Evolutionary conservation across 768 basidiomycete genomes (phyloP), one percentile per base, ranked within the genome.

Genomic region (Lactarius sanguifluus): DNA sequence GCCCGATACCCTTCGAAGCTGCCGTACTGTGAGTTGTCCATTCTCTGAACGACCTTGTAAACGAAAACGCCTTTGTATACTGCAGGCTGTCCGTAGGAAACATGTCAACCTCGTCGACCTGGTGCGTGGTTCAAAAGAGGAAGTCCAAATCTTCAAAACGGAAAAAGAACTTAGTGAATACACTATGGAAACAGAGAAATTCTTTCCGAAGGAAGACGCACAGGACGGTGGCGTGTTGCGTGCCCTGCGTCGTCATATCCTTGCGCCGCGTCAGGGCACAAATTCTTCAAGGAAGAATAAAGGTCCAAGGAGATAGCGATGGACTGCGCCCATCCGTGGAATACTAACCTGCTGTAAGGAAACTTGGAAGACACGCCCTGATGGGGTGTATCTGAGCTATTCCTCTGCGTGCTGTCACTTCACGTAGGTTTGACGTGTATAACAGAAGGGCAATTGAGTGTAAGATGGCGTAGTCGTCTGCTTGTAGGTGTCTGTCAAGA

Each of bases 151-250:
- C 10, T 63, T 68, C 41, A 34, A 55, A 18, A 40, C 59, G 5
- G 41, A 56, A 20, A 32, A 18, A 34, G 50, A 13, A 0, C 61
- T 69, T 23, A 50, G 52, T 9, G 15, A 56, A 16, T 69, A 69
- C 56, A 56, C 68, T 13, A 62, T 10, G 47, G 12, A 25, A 20
- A 47, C 3, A 6, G 8, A 1, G 47, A 69, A 54, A 54, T 45
- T 10, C 63, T 63, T 78, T 28, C 76, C 76, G 1, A 74, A 71
- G n/a, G 45, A 74, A 41, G 67, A 66, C 28, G 75, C 73, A 18
- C 64, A 68, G 36, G 67, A 68, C 10, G 76, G 77, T 28, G 73
- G 77, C 36, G 71, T 78, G 7, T 70, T 79, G 38, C 70, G 68
- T 8, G 67, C 69, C 28, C 63, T 76, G 15, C 57, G 77, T 30